phyloP scores from a whole-genome alignment of 192 early-diverging fungal genomes.

The Dissophora globulifera region DNA sequence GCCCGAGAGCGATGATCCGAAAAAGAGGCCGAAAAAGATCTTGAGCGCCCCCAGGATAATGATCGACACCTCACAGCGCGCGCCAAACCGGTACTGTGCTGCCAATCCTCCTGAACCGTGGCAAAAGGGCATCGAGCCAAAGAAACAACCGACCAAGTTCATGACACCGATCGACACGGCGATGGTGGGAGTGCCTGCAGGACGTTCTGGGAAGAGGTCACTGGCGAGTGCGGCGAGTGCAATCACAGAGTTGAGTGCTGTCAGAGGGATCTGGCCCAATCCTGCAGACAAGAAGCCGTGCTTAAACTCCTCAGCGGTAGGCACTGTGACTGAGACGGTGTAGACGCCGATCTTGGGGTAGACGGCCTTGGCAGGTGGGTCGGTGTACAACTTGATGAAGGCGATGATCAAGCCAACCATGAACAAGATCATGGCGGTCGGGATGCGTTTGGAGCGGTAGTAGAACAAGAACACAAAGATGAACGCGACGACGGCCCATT shows the following conservation, averaged over 20 bases:
- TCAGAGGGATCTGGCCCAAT: conserved; percentile 90
- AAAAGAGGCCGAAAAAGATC: conserved; percentile 82
- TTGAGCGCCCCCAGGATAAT: conserved; percentile 81
- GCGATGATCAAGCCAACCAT: conserved; percentile 75
- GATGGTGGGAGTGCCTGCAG: conserved; percentile 63
- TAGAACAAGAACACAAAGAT: conserved; percentile 77
- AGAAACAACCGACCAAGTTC: conserved; percentile 82
- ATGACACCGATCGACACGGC: conserved; percentile 80
- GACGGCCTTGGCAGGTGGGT: conserved; percentile 49
- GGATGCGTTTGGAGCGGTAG: conserved; percentile 65
- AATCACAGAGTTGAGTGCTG: conserved; percentile 87
- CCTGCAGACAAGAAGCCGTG: conserved; percentile 81
- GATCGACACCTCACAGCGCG: conserved; percentile 82
- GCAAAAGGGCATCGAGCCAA: conserved; percentile 85
- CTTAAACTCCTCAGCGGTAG: conserved; percentile 72
- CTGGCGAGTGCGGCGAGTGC: conserved; percentile 79
- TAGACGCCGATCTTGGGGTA: conserved; percentile 66
- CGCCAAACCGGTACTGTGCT: conserved; percentile 95
- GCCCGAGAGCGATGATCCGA: conserved; percentile 81
- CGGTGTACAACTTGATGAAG: conserved; percentile 61
- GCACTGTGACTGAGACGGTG: conserved; percentile 64
- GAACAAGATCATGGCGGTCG: conserved; percentile 79
- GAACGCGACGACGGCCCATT: conserved; percentile 75
- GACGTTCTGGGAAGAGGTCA: conserved; percentile 83
- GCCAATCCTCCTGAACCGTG: conserved; percentile 91